These are phyloP conservation scores for Fusarium sp. DNA, from an alignment of 2,329 filamentous ascomycete genomes.

Conservation along the genomic window DNA sequence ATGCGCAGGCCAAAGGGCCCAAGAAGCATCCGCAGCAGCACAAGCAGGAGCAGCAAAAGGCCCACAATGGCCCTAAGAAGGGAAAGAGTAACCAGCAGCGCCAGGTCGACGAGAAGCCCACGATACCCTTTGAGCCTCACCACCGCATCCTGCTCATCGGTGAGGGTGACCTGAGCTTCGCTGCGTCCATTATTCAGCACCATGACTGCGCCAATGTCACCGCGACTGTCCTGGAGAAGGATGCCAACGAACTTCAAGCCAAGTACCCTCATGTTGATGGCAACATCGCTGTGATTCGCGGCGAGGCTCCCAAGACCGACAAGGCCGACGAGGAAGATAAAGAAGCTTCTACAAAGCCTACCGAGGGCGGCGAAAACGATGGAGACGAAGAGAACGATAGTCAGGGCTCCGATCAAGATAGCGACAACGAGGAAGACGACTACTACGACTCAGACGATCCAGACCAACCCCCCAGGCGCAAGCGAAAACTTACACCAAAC, in stretches of 20 bases:
- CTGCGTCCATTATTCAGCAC: constrained; percentile 72
- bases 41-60: constrained; percentile 34
- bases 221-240: constrained; percentile 75
- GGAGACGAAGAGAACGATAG: constrained; percentile 17
- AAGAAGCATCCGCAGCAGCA: constrained; percentile 36
- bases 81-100: constrained; percentile 43
- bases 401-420: constrained; percentile 24
- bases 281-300: constrained; percentile 65
- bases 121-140: constrained; percentile 74
- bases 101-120: constrained; percentile 52
- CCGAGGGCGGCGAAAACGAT: constrained; percentile 9
- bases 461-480: constrained; percentile 30
- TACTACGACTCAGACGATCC: constrained; percentile 34
- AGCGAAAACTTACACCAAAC: constrained; percentile 31
- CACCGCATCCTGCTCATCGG: constrained; percentile 81
- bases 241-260: constrained; percentile 65
- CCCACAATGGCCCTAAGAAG: constrained; percentile 37
- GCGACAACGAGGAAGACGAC: constrained; percentile 28
- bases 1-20: constrained; percentile 26
- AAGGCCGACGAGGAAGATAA: constrained; percentile 15
- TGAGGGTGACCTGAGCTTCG: constrained; percentile 85
- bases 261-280: constrained; percentile 81
- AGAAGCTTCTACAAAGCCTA: not conserved
- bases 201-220: constrained; percentile 75
- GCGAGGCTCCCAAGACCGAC: constrained; percentile 32